A percentile compares a stretch with the other conserved stretches of the same genome.
phyloP scores from a whole-genome alignment of 257 asterid species.

The Jacaranda mimosifolia region DNA sequence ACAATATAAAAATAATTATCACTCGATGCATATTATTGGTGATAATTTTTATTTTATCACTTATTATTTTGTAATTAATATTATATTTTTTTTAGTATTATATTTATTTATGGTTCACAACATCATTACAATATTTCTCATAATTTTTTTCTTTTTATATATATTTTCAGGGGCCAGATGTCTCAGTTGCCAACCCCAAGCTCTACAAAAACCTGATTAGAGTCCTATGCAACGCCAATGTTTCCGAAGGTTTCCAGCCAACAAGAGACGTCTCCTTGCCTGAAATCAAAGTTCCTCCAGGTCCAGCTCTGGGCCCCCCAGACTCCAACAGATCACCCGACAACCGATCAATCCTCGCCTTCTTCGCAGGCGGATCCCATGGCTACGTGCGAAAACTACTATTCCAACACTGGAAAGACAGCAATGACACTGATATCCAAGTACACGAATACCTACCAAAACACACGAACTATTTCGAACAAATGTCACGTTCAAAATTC shows the following conservation, averaged over 20 bases:
- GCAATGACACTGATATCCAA: slow-evolving; percentile 45
- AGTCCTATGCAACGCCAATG: slow-evolving; percentile 75
- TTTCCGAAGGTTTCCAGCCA: slow-evolving; percentile 64
- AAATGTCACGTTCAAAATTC: slow-evolving; percentile 49
- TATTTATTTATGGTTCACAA: too few relatives aligned
- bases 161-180: slow-evolving; percentile 56
- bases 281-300: slow-evolving; percentile 48
- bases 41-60: too few relatives aligned
- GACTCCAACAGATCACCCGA: slow-evolving; percentile 27
- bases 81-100: too few relatives aligned
- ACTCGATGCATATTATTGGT: too few relatives aligned
- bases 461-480: slow-evolving; percentile 44
- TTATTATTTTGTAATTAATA: too few relatives aligned
- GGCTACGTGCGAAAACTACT: slow-evolving; percentile 55
- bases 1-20: too few relatives aligned
- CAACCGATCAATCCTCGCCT: slow-evolving; percentile 49
- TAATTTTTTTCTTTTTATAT: too few relatives aligned
- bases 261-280: slow-evolving; percentile 59
- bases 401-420: slow-evolving; percentile 50
- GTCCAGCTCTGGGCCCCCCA: slow-evolving; percentile 43
- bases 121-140: too few relatives aligned
- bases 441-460: slow-evolving; percentile 62
- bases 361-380: slow-evolving; percentile 76
- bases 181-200: slow-evolving; percentile 39
- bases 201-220: slow-evolving; percentile 53